Conservation (phyloP, 495 filamentous ascomycete genomes). For the Aspergillus olivimuriae region DNA sequence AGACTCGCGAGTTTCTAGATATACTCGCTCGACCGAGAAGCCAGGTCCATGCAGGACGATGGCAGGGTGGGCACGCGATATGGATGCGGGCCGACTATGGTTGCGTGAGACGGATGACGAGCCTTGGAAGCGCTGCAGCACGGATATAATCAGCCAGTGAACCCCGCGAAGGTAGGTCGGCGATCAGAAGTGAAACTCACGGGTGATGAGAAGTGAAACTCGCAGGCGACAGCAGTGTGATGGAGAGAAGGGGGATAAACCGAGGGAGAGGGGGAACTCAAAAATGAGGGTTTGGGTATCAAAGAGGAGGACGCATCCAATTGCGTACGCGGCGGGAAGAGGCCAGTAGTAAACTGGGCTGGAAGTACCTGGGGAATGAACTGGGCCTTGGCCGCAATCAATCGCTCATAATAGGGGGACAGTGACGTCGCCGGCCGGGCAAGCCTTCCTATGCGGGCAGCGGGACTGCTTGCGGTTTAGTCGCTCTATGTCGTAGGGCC, state of each 20-base stretch:
- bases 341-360: too few species aligned
- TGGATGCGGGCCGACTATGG: conserved; percentile 10
- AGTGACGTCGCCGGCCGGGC: conserved; percentile 30
- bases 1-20: conserved; percentile 16
- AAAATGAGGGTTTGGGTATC: conserved; percentile 24
- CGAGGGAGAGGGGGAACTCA: conserved; percentile 6
- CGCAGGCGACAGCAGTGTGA: too few species aligned
- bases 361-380: conserved; percentile 6
- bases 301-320: conserved; percentile 16
- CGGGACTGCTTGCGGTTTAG: conserved; percentile 5
- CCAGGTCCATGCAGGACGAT: conserved; percentile 29
- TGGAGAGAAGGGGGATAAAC: background rate
- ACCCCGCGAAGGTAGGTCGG: too few species aligned
- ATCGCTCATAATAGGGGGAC: conserved; percentile 4
- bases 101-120: background rate
- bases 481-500: conserved; percentile 20
- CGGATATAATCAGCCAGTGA: conserved; percentile 3
- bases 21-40: conserved; percentile 15
- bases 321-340: conserved; percentile 7
- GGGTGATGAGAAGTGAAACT: too few species aligned
- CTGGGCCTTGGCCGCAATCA: too few species aligned
- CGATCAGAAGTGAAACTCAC: too few species aligned
- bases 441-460: conserved; percentile 6
- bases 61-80: conserved; percentile 26
- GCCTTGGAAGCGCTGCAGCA: conserved; percentile 4